Evolutionary conservation across 1,284 basidiomycete species (phyloP), one percentile per base, ranked within the genome.

Genomic region (Irpex sp.): DNA sequence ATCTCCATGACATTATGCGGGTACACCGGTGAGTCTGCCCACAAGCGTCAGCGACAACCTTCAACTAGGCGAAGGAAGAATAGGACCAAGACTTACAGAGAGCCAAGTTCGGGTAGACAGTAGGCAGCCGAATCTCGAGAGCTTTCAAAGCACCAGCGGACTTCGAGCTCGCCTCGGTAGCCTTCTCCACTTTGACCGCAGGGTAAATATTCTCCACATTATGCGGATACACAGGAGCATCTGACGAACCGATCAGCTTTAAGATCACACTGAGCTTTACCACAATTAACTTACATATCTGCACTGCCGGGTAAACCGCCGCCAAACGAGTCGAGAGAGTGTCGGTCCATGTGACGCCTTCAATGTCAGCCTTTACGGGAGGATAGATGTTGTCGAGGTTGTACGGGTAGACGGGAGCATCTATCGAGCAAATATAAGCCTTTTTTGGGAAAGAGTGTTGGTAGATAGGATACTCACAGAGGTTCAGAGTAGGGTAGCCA

Each of bases 331-430:
- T 52, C n/a, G 44, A 34, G 13, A 51, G 48, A 36, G 26, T 0
- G 19, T 38, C 11, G 37, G 57, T 13, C 31, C 17, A n/a, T 21
- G 36, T 1, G 7, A 52, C 21, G 17, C 21, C 17, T 7, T 21
- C 19, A 3, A 40, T 31, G 4, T 5, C 63, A 31, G 15, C 49
- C 19, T 5, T 21, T 36, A 57, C 38, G 3, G 62, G 44, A 3
- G 62, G 64, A 48, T 67, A 68, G 38, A 68, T 66, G 5, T 61
- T 40, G 57, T 64, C 44, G 13, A 66, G 31, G 49, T 65, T 68
- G 36, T 57, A 7, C 37, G 67, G 67, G 62, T 68, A 68, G 7
- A 73, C 74, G 8, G 75, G 64, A 15, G 73, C 71, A 66, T 81
- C 82, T 69, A 51, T 11, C 34, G 47, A 4, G 3, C 26, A 11